Base-by-base conservation (phyloP, 179 eudicot species). In the Actinidia chinensis region DNA sequence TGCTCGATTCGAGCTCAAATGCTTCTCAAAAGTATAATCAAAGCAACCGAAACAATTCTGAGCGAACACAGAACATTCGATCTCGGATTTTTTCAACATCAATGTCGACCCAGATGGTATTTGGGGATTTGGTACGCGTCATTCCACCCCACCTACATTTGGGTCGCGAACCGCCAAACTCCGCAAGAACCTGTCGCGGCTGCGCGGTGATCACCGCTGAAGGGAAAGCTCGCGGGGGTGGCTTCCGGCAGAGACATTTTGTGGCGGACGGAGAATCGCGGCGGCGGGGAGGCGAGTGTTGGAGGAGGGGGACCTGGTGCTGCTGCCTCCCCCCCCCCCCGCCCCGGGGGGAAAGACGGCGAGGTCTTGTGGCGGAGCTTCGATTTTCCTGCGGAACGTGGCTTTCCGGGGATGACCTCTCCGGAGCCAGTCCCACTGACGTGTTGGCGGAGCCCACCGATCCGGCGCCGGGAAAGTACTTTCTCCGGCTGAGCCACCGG, bases 391-490 rank as follows among this genome's bases (percentile, higher is more conserved):
- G 54, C 93, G 6, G 98, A 93, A 93, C 97, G 67, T 93, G 93
- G 92, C 85, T 93, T n/a, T 0, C 97, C 98, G 28, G 97, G 92
- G n/a, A 90, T 93, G 97, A 89, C 92, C 64, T 42, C 92, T 33
- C 86, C 92, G 6, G 63, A 52, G 0, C 55, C 36, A 5, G 65
- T 67, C 18, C 43, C 68, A 33, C 76, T 93, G 47, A 85, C 88
- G 10, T 82, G 88, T 50, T 93, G 98, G 97, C 76, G 47, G 76
- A 88, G 88, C 28, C 8, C 28, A 71, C 12, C 61, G 95, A 93
- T 77, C 98, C 98, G 4, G 74, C 88, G 3, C 88, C 87, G 9
- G 98, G 98, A 8, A 77, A 73, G 84, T 93, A 83, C 36, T 83
- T 92, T 17, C 85, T 93, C 76, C 75, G 93, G 81, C 72, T 93